These are phyloP conservation scores for Solanum paucissectum DNA, from an alignment of 257 asterid species.

Conservation along the genomic window DNA sequence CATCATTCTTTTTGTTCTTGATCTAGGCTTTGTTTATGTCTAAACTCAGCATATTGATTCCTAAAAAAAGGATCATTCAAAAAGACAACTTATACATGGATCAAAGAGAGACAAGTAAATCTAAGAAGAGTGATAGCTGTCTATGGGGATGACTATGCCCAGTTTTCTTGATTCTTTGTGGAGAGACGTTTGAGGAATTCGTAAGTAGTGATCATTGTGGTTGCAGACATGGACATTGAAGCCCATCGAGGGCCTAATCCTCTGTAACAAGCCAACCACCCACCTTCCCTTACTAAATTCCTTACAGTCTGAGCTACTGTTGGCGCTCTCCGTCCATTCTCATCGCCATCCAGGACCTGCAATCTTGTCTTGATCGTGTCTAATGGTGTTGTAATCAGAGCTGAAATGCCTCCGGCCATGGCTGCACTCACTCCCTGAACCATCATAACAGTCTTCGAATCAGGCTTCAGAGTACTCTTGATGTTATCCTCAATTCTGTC, in stretches of 20 bases:
- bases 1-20: background rate
- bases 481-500: conserved; percentile 12
- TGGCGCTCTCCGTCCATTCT: conserved; percentile 56
- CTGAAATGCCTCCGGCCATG: conserved; percentile 64
- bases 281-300: conserved; percentile 61
- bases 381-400: conserved; percentile 66
- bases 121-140: background rate
- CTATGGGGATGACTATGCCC: background rate
- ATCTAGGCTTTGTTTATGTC: background rate
- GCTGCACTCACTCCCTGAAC: conserved; percentile 74
- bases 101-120: background rate
- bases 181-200: conserved; percentile 75
- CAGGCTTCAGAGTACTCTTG: conserved; percentile 20
- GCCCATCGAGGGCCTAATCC: conserved; percentile 85
- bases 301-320: conserved; percentile 49
- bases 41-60: background rate
- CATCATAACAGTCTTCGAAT: conserved; percentile 42
- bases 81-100: background rate
- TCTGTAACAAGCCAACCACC: conserved; percentile 77
- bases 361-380: conserved; percentile 77
- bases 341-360: conserved; percentile 63
- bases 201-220: conserved; percentile 81
- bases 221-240: conserved; percentile 74
- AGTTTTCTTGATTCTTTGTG: conserved; percentile 42
- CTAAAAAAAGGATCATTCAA: background rate